A percentile compares a stretch with the other conserved stretches of the same genome.
Evolutionary conservation across 305 asterid genomes (phyloP).

Genomic region (Solanum chacoense): DNA sequence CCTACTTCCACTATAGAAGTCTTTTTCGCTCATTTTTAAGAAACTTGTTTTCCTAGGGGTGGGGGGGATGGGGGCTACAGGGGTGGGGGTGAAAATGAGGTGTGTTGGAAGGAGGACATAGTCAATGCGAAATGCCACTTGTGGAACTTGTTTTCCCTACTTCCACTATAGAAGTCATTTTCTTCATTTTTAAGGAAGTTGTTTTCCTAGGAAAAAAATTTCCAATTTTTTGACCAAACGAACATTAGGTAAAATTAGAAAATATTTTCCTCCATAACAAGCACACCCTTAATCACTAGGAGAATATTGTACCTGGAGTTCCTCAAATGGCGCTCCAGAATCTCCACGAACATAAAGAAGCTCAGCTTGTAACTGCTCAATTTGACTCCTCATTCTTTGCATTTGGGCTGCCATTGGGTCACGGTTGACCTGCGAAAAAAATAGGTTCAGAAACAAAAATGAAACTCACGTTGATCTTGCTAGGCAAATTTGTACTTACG

Average conservation of each 20-base stretch:
- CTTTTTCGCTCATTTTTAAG: neutral
- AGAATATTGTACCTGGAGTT: conserved; percentile 50
- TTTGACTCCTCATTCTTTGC: conserved; percentile 87
- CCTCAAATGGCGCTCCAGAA: conserved; percentile 61
- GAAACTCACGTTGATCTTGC: neutral
- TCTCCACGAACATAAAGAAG: conserved; percentile 77
- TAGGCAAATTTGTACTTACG: conserved; percentile 32
- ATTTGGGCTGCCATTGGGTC: conserved; percentile 76
- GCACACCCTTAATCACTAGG: neutral
- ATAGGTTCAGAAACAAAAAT: neutral
- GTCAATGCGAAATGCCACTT: neutral
- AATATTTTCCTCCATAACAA: neutral
- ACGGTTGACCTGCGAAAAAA: conserved; percentile 57
- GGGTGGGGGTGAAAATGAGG: neutral
- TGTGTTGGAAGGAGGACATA: neutral
- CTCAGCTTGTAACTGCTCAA: conserved; percentile 89
- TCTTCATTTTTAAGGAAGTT: neutral
- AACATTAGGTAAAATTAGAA: neutral
- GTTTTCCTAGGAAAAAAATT: neutral
- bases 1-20: neutral
- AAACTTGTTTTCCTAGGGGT: neutral
- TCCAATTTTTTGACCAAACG: neutral
- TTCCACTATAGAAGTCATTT: neutral
- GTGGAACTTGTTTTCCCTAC: neutral
- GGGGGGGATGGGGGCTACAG: neutral